Evolutionary conservation across 768 basidiomycete genomes (phyloP).

Genomic region (Podaxis sp.): DNA sequence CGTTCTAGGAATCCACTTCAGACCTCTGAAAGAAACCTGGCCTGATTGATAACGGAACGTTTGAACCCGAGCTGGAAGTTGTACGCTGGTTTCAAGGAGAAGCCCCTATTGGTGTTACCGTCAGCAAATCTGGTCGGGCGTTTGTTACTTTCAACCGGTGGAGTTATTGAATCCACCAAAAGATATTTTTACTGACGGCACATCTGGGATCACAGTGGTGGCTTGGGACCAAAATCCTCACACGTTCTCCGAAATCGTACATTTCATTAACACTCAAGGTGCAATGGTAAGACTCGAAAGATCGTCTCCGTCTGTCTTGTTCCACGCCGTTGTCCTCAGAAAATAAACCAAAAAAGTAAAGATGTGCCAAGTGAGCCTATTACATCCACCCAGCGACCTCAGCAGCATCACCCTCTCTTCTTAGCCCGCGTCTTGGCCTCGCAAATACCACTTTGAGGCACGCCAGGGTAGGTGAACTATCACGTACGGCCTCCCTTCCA

Average conservation of each 20-base stretch:
- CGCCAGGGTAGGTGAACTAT: neutral
- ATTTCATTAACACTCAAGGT: slow-evolving; percentile 18
- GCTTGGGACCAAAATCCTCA: slow-evolving; percentile 8
- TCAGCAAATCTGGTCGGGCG: slow-evolving; percentile 10
- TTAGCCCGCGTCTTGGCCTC: neutral
- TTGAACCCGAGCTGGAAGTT: slow-evolving; percentile 17
- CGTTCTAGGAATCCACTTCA: neutral
- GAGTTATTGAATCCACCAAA: neutral
- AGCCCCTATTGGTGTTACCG: slow-evolving; percentile 27
- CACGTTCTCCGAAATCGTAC: slow-evolving; percentile 17
- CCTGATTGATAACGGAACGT: slow-evolving; percentile 17
- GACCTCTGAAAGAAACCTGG: slow-evolving; percentile 13
- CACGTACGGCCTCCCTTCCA: neutral
- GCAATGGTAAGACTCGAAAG: slow-evolving; percentile 14
- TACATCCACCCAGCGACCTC: neutral
- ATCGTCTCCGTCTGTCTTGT: slow-evolving; percentile 5
- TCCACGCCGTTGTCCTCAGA: neutral
- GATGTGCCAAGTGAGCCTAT: neutral
- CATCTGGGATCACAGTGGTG: slow-evolving; percentile 5
- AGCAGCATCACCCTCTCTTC: neutral
- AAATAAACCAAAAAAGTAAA: neutral
- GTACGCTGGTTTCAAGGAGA: slow-evolving; percentile 19
- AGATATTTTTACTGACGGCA: neutral
- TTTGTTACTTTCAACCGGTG: slow-evolving; percentile 17
- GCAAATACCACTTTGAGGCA: neutral